A percentile compares a stretch with the other conserved stretches of the same genome.
Evolutionary conservation across 2,329 filamentous ascomycete genomes (phyloP).

Genomic region (Xylaria sp.): DNA sequence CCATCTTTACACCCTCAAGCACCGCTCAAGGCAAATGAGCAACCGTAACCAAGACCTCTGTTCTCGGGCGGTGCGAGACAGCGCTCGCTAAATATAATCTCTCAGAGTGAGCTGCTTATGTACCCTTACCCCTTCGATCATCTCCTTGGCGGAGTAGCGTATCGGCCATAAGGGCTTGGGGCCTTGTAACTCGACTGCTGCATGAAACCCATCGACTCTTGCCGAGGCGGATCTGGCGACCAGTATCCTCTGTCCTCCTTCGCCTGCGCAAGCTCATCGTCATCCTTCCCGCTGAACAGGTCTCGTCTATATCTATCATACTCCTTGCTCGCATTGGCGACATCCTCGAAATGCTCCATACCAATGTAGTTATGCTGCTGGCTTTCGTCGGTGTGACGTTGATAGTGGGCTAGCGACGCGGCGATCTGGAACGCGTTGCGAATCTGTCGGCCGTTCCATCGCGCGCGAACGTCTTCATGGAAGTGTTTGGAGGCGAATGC

Average conservation of each 20-base stretch:
- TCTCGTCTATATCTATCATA: not conserved
- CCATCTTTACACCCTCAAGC: not conserved
- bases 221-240: not conserved
- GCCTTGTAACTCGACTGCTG: not conserved
- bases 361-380: not conserved
- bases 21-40: not conserved
- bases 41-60: not conserved
- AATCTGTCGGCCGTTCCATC: slow-evolving; percentile 16
- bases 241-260: not conserved
- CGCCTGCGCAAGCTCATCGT: slow-evolving; percentile 1
- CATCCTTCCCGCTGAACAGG: not conserved
- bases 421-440: slow-evolving; percentile 14
- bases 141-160: not conserved
- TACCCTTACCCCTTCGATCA: not conserved
- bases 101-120: not conserved
- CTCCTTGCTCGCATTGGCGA: slow-evolving; percentile 4
- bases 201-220: not conserved
- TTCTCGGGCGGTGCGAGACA: not conserved
- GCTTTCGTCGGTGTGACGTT: not conserved
- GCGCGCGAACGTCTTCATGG: not conserved
- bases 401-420: not conserved
- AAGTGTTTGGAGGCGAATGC: not conserved
- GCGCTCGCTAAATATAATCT: not conserved
- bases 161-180: not conserved
- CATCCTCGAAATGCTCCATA: slow-evolving; percentile 3